Evolutionary conservation across 208 protist genomes (phyloP), one percentile per base, ranked within the genome.

Genomic region (Acanthamoeba divionensis): DNA sequence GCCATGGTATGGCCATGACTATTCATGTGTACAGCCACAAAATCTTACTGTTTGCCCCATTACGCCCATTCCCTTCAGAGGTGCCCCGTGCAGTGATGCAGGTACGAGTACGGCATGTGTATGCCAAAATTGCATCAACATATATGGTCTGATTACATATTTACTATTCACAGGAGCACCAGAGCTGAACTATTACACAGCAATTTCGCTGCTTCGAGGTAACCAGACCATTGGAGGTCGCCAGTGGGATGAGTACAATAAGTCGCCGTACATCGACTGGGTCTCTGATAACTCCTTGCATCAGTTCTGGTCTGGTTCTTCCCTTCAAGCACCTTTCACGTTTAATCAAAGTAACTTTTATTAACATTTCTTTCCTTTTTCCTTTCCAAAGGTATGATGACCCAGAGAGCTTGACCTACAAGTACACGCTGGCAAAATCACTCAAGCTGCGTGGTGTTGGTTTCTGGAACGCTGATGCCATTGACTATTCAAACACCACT

Each of bases 1-100:
- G 8, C 80, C 80, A 13, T 89, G 80, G 80, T 85, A 85, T n/a
- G 80, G 80, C 24, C 80, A 45, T n/a, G 80, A 89, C 60, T 89
- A 89, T n/a, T 62, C 57, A 1, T 89, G 80, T 62, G 6, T 89
- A 15, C 48, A 71, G 18, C 38, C 80, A 3, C 13, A 33, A 6
- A 89, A 89, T 45, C 24, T 89, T 36, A 89, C 80, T 33, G n/a
- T 52, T 26, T 89, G 80, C 44, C 80, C 80, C 24, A 89, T 73
- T 45, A 41, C 66, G 44, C 80, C 80, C 10, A 21, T 89, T 0
- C 80, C 80, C n/a, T 89, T 89, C 60, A 55, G 80, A 21, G 80
- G 80, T 13, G 80, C 80, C n/a, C 60, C 52, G 12, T 89, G 80
- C 80, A 89, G 80, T 41, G 48, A 69, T 3, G n/a, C 9, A 5